These are phyloP conservation scores for Citrus cavaleriei DNA, from an alignment of 345 rosid species.

Conservation along the genomic window DNA sequence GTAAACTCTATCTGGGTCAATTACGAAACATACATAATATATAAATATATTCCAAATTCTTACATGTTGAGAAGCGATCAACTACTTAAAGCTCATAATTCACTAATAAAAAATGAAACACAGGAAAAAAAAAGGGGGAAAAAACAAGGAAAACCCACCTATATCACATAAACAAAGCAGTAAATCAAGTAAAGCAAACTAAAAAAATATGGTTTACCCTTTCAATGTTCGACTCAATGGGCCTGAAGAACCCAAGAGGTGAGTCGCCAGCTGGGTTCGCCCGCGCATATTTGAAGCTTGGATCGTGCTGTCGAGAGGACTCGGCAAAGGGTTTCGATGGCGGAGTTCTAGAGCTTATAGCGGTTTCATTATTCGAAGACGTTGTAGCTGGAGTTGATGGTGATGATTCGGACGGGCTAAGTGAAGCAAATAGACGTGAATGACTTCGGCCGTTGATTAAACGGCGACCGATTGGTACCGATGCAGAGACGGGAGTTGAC, in stretches of 20 bases:
- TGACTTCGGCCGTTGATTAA: conserved; percentile 24
- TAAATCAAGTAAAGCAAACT: not conserved
- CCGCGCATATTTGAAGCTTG: conserved; percentile 35
- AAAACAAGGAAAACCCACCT: not conserved
- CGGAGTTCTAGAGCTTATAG: conserved; percentile 22
- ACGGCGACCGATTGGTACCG: conserved; percentile 17
- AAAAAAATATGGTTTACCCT: conserved; percentile 33
- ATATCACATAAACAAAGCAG: not conserved
- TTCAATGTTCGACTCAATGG: conserved; percentile 73
- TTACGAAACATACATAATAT: too few species aligned
- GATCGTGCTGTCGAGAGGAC: conserved; percentile 27
- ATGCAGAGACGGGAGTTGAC: conserved; percentile 33
- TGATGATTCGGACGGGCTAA: conserved; percentile 39
- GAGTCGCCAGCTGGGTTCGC: conserved; percentile 28
- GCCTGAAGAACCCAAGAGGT: conserved; percentile 40
- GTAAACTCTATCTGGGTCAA: not conserved
- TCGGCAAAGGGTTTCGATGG: conserved; percentile 27
- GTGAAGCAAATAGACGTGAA: conserved; percentile 29
- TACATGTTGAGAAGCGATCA: not conserved
- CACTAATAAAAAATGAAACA: not conserved
- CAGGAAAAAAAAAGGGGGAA: not conserved
- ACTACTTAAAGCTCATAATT: not conserved
- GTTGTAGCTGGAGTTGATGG: conserved; percentile 13
- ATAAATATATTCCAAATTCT: not conserved
- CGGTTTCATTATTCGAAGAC: conserved; percentile 5